These are phyloP conservation scores for Eucalyptus erythrocorys DNA, from an alignment of 345 rosid species.

Conservation along the genomic window DNA sequence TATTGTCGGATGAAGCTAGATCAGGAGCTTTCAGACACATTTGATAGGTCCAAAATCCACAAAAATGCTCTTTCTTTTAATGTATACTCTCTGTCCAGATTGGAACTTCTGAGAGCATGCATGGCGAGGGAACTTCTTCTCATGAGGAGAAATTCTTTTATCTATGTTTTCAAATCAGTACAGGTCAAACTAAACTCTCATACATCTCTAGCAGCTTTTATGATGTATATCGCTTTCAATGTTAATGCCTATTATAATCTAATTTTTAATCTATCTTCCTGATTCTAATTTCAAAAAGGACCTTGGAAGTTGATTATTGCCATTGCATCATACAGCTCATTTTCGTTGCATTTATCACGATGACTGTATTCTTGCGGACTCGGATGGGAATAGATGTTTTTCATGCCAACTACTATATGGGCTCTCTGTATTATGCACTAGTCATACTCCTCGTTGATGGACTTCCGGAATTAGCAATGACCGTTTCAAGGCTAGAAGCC, in stretches of 20 bases:
- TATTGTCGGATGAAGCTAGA: constrained; percentile 14
- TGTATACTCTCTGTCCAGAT: constrained; percentile 27
- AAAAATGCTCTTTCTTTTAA: constrained; percentile 24
- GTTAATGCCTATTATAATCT: not conserved
- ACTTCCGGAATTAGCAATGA: constrained; percentile 34
- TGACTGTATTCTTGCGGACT: constrained; percentile 40
- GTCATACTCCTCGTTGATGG: constrained; percentile 34
- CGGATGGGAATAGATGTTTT: constrained; percentile 27
- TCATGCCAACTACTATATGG: constrained; percentile 41
- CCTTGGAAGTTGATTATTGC: not conserved
- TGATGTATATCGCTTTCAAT: not conserved
- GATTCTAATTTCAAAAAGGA: not conserved
- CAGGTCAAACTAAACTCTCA: constrained; percentile 18
- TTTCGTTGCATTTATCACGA: constrained; percentile 32
- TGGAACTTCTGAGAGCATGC: constrained; percentile 52
- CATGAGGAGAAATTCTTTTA: constrained; percentile 50
- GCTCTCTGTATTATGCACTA: constrained; percentile 34
- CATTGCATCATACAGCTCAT: constrained; percentile 21
- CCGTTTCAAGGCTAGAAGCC: constrained; percentile 32
- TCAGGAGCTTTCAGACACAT: constrained; percentile 19
- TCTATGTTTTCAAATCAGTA: constrained; percentile 34
- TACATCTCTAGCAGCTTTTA: not conserved
- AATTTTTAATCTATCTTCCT: not conserved
- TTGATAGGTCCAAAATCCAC: constrained; percentile 19
- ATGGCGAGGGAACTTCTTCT: constrained; percentile 47